phyloP scores from a whole-genome alignment of 257 asterid genomes.

The Jacaranda mimosifolia region DNA sequence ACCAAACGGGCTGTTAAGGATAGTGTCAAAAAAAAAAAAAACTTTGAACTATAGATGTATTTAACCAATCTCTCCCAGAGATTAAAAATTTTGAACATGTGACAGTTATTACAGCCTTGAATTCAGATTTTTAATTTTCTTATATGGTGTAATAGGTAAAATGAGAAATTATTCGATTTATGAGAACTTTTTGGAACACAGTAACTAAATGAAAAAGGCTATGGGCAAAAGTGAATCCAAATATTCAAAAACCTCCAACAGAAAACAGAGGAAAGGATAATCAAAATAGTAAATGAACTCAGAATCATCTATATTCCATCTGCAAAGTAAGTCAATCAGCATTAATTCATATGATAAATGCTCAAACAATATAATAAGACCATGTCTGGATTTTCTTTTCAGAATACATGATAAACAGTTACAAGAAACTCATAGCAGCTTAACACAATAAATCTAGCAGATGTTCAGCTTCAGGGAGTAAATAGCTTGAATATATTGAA shows the following conservation, averaged over 20 bases:
- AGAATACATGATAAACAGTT: slow-evolving; percentile 10
- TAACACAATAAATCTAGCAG: slow-evolving; percentile 19
- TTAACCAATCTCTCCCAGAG: neutral
- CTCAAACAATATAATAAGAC: neutral
- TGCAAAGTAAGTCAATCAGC: slow-evolving; percentile 6
- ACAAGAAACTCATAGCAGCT: slow-evolving; percentile 20
- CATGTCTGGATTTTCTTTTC: slow-evolving; percentile 8
- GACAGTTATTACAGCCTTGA: too few relatives aligned
- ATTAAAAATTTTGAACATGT: neutral
- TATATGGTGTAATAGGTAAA: too few relatives aligned
- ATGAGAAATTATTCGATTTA: too few relatives aligned
- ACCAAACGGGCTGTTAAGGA: too few relatives aligned
- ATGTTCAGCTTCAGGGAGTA: slow-evolving; percentile 17
- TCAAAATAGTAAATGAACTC: neutral
- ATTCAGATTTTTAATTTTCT: too few relatives aligned
- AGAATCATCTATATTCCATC: neutral
- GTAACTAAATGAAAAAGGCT: neutral
- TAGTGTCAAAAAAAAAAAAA: neutral
- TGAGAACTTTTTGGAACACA: neutral
- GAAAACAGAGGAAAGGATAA: neutral
- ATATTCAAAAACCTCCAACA: too few relatives aligned
- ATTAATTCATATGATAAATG: neutral
- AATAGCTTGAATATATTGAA: neutral
- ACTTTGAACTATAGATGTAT: neutral
- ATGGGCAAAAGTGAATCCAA: too few relatives aligned